Conservation (phyloP, 768 basidiomycete genomes). For the Boletus barrowsii region DNA sequence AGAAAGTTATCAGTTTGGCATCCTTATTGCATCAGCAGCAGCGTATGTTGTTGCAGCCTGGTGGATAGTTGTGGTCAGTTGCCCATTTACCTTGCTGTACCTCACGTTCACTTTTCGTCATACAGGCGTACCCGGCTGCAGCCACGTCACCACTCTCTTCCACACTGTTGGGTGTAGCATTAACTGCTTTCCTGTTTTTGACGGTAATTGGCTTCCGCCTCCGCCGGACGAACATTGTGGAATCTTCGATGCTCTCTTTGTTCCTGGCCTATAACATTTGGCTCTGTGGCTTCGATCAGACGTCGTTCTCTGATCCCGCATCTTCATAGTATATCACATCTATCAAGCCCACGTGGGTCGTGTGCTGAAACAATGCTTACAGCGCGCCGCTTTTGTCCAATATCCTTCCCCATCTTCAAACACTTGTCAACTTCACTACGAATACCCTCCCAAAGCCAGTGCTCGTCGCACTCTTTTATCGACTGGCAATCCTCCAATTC, state of each 20-base stretch:
- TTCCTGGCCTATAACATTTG: slow-evolving; percentile 91
- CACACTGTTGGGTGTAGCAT: slow-evolving; percentile 81
- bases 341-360: neutral
- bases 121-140: slow-evolving; percentile 75
- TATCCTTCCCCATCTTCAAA: slow-evolving; percentile 77
- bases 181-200: slow-evolving; percentile 87
- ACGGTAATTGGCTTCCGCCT: slow-evolving; percentile 89
- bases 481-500: slow-evolving; percentile 75
- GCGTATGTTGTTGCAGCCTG: slow-evolving; percentile 80
- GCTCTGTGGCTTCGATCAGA: slow-evolving; percentile 80
- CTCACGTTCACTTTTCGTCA: slow-evolving; percentile 10
- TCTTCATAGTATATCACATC: slow-evolving; percentile 65
- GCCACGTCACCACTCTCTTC: slow-evolving; percentile 84
- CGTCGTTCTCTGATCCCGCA: slow-evolving; percentile 67
- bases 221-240: slow-evolving; percentile 88
- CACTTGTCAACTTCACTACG: slow-evolving; percentile 74
- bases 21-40: slow-evolving; percentile 72
- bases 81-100: neutral
- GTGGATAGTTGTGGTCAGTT: slow-evolving; percentile 80
- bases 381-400: slow-evolving; percentile 78
- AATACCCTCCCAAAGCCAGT: slow-evolving; percentile 87
- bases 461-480: slow-evolving; percentile 73
- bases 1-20: slow-evolving; percentile 72
- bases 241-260: slow-evolving; percentile 82
- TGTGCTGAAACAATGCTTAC: slow-evolving; percentile 8